Conservation (phyloP, 176 grass and related monocot species). For the Carex cristatella region DNA sequence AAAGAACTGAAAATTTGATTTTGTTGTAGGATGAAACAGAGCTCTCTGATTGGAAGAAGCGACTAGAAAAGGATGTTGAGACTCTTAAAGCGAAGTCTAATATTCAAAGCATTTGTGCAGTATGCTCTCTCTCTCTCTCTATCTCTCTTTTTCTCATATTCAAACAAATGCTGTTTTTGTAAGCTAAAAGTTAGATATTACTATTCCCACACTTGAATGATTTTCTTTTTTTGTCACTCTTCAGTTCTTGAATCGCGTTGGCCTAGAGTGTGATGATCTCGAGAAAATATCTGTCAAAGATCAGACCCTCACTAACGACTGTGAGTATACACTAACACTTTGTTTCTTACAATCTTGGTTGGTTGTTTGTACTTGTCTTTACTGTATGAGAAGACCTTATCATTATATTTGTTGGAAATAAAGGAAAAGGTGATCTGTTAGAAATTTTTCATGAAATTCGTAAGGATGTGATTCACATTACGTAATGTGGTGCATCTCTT, state of each 20-base stretch:
- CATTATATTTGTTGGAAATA: not conserved
- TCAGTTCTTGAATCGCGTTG: slow-evolving; percentile 70
- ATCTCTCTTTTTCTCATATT: not conserved
- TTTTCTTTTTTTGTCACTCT: slow-evolving; percentile 19
- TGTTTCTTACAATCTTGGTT: not conserved
- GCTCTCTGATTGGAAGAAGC: slow-evolving; percentile 71
- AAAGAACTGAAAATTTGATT: not conserved
- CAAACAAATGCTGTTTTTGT: not conserved
- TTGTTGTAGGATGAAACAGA: slow-evolving; percentile 64
- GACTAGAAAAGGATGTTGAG: slow-evolving; percentile 75
- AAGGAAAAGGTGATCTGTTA: not conserved
- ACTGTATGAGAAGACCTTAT: not conserved
- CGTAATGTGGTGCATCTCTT: not conserved
- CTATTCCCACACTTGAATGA: not conserved
- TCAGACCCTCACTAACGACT: slow-evolving; percentile 86
- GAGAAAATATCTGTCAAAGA: slow-evolving; percentile 77
- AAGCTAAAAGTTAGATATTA: not conserved
- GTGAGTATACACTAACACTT: slow-evolving; percentile 46
- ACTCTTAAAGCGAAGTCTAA: slow-evolving; percentile 90
- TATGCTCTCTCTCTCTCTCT: slow-evolving; percentile 39
- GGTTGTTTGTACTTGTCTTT: not conserved
- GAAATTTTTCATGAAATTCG: not conserved
- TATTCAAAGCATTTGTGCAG: slow-evolving; percentile 58
- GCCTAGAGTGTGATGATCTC: slow-evolving; percentile 66
- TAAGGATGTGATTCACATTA: not conserved